Conservation (phyloP, 179 eudicot genomes). For the Spinacia oleracea region DNA sequence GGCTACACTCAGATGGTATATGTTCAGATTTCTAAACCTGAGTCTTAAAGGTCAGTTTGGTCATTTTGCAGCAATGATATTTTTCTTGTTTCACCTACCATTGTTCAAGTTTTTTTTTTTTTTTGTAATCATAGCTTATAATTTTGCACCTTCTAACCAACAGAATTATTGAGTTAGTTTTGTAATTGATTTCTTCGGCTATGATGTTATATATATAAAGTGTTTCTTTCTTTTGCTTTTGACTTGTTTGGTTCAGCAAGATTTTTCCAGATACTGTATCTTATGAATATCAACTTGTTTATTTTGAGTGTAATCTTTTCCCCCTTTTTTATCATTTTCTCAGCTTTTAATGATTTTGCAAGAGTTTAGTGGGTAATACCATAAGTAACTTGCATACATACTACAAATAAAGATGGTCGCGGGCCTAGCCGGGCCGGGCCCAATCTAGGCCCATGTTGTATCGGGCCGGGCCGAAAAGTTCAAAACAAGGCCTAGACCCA, state of each 20-base stretch:
- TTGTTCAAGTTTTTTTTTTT: constrained; percentile 21
- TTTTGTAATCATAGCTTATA: constrained; percentile 32
- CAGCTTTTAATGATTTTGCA: background rate
- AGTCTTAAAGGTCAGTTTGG: constrained; percentile 30
- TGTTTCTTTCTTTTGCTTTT: constrained; percentile 13
- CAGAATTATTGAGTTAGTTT: constrained; percentile 17
- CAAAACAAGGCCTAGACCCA: too few species aligned
- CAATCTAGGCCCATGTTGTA: too few species aligned
- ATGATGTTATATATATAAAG: constrained; percentile 7
- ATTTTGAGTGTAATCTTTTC: background rate
- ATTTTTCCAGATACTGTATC: constrained; percentile 13
- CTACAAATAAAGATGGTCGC: too few species aligned
- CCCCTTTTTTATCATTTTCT: background rate
- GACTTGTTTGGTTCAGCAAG: constrained; percentile 18
- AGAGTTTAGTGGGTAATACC: constrained; percentile 1
- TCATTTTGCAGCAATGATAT: constrained; percentile 10
- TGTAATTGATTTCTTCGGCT: constrained; percentile 25
- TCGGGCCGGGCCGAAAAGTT: too few species aligned
- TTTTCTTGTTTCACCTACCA: background rate
- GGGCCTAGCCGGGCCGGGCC: too few species aligned
- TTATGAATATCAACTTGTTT: constrained; percentile 3
- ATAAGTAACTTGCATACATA: background rate
- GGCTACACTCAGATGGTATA: constrained; percentile 98
- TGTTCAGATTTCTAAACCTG: constrained; percentile 65
- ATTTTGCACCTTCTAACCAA: background rate